A percentile compares a stretch with the other conserved stretches of the same genome.
These are phyloP conservation scores for Penicillium fimorum DNA, from an alignment of 495 filamentous ascomycete genomes.

Conservation along the genomic window DNA sequence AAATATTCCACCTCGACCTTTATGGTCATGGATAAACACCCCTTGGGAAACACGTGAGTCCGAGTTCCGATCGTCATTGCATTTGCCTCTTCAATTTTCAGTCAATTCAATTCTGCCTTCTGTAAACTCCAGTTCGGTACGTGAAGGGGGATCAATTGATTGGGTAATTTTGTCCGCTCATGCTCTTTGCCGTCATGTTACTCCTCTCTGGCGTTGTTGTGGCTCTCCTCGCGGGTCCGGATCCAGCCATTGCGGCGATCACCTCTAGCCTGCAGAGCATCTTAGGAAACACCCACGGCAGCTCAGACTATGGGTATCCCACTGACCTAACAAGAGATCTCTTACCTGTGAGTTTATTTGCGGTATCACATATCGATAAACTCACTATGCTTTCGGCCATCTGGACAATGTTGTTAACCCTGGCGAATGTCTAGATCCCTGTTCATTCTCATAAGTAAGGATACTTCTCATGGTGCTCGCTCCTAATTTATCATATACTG, in stretches of 20 bases:
- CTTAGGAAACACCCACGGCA: slow-evolving; percentile 43
- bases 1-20: neutral
- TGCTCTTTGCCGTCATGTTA: slow-evolving; percentile 16
- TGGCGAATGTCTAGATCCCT: slow-evolving; percentile 36
- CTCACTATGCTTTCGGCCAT: neutral
- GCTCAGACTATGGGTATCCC: slow-evolving; percentile 44
- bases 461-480: neutral
- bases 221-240: slow-evolving; percentile 28
- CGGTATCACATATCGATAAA: neutral
- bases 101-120: slow-evolving; percentile 1
- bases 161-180: neutral
- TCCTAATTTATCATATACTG: neutral
- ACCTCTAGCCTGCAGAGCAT: slow-evolving; percentile 42
- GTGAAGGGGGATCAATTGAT: neutral
- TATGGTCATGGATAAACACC: neutral
- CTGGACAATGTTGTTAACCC: slow-evolving; percentile 2
- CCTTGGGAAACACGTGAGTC: slow-evolving; percentile 5
- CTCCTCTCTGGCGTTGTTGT: slow-evolving; percentile 24
- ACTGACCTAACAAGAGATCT: slow-evolving; percentile 48
- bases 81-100: neutral
- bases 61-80: neutral
- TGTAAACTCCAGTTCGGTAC: neutral
- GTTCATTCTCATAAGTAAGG: slow-evolving; percentile 47
- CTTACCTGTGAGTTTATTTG: slow-evolving; percentile 36
- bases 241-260: slow-evolving; percentile 24